These are phyloP conservation scores for Globisporangium uncinulatum DNA, from an alignment of 352 stramenopile genomes.

Conservation along the genomic window DNA sequence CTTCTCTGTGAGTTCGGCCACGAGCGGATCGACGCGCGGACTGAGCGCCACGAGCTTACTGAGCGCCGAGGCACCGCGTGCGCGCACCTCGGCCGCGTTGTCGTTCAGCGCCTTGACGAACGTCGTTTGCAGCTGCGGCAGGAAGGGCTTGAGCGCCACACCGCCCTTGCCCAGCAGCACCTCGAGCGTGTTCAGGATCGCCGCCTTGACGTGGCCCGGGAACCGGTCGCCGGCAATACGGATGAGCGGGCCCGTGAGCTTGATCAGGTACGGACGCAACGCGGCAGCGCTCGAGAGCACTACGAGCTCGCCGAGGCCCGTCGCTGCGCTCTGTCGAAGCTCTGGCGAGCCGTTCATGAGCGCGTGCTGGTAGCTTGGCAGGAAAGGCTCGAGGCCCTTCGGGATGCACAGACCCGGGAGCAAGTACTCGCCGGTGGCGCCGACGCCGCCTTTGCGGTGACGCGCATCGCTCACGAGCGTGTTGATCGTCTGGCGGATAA, in stretches of 20 bases:
- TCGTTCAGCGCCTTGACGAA: constrained; percentile 99
- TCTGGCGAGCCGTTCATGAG: constrained; percentile 94
- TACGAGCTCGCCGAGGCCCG: constrained; percentile 96
- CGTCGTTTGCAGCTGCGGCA: constrained; percentile 99
- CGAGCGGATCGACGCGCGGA: constrained; percentile 93
- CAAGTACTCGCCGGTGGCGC: constrained; percentile 63
- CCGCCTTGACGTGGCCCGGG: constrained; percentile 95
- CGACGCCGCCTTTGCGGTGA: constrained; percentile 90
- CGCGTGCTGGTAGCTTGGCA: constrained; percentile 97
- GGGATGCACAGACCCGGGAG: constrained; percentile 74
- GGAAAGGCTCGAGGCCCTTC: constrained; percentile 93
- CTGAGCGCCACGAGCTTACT: constrained; percentile 92
- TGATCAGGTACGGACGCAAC: constrained; percentile 97
- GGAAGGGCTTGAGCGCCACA: constrained; percentile 96
- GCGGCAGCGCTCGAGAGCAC: constrained; percentile 81
- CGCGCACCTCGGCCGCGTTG: constrained; percentile 89
- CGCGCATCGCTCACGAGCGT: constrained; percentile 95
- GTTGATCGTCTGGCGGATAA: constrained; percentile 96
- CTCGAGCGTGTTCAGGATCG: constrained; percentile 96
- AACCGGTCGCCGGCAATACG: constrained; percentile 99
- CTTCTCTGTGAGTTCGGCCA: constrained; percentile 93
- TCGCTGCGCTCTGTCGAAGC: constrained; percentile 87
- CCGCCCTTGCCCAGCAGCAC: constrained; percentile 97
- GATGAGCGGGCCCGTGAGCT: constrained; percentile 96
- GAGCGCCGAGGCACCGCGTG: constrained; percentile 89